Percentiles rank a stretch among this genome's conserved stretches.
These are phyloP conservation scores for Petunia hybrid DNA, from an alignment of 305 asterid genomes.

Conservation along the genomic window DNA sequence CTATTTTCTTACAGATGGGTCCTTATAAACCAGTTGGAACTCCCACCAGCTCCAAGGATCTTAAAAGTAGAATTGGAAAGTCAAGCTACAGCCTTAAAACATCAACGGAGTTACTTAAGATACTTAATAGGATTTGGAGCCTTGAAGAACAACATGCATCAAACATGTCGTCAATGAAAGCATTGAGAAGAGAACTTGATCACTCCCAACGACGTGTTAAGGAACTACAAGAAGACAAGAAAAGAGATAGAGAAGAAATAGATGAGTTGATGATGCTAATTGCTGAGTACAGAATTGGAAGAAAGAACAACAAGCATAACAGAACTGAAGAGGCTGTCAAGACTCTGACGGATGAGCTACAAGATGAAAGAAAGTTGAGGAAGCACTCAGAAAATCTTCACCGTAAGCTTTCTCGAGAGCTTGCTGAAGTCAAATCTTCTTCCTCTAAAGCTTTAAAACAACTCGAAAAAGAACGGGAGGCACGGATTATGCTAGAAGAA, in stretches of 20 bases:
- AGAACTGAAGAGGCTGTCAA: conserved; percentile 47
- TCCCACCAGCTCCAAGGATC: conserved; percentile 49
- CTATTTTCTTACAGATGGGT: conserved; percentile 55
- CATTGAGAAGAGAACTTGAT: conserved; percentile 63
- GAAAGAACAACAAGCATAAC: conserved; percentile 50
- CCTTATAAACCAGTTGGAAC: conserved; percentile 48
- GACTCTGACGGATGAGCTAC: conserved; percentile 53
- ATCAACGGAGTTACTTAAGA: conserved; percentile 79
- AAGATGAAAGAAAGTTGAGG: conserved; percentile 62
- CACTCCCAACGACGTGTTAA: conserved; percentile 54
- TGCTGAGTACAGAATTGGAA: conserved; percentile 47
- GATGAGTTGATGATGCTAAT: conserved; percentile 52
- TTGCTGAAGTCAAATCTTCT: conserved; percentile 57
- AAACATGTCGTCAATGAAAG: conserved; percentile 65
- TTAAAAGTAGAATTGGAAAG: conserved; percentile 58
- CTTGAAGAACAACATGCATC: conserved; percentile 86
- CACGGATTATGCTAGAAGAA: conserved; percentile 67
- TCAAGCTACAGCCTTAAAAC: conserved; percentile 68
- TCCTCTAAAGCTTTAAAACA: conserved; percentile 57
- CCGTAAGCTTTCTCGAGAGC: conserved; percentile 60
- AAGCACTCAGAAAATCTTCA: conserved; percentile 62
- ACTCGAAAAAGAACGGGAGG: conserved; percentile 68
- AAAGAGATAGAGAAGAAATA: conserved; percentile 54
- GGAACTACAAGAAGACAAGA: conserved; percentile 63
- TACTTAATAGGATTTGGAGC: conserved; percentile 86